phyloP scores from a whole-genome alignment of 1,284 basidiomycete species.

The Neonothopanus nambi region DNA sequence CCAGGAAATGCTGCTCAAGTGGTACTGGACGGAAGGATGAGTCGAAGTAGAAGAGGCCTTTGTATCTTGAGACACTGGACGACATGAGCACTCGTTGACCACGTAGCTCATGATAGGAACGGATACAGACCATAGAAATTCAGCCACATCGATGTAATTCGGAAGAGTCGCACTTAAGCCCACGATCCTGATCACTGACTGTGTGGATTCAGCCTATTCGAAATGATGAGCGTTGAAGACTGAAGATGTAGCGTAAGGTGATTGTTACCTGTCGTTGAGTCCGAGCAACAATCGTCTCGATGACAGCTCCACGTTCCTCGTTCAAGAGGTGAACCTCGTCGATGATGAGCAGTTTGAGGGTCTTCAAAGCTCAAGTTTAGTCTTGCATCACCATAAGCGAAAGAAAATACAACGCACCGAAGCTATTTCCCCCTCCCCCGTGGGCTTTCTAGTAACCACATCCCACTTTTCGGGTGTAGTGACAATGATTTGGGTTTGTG shows the following conservation, averaged over 20 bases:
- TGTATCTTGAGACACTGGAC: conserved; percentile 80
- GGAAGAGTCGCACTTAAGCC: conserved; percentile 98
- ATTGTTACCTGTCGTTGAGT: conserved; percentile 81
- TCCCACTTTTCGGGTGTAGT: conserved; percentile 99
- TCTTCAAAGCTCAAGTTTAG: conserved; percentile 47
- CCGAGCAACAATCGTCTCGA: conserved; percentile 97
- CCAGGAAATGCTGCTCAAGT: conserved; percentile 97
- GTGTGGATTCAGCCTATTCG: conserved; percentile 88
- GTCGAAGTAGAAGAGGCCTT: conserved; percentile 97
- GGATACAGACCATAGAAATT: conserved; percentile 79
- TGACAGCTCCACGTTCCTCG: conserved; percentile 97
- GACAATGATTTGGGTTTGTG: conserved; percentile 96
- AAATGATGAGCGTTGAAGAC: conserved; percentile 2
- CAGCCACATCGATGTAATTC: conserved; percentile 96
- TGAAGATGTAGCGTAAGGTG: neutral
- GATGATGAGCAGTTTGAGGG: conserved; percentile 93
- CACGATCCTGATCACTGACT: conserved; percentile 97
- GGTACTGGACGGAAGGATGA: conserved; percentile 97
- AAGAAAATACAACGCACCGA: conserved; percentile 54
- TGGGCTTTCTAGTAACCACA: conserved; percentile 96
- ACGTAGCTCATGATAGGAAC: neutral
- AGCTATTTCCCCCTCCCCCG: conserved; percentile 93
- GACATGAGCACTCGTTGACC: conserved; percentile 10
- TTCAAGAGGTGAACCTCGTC: conserved; percentile 98
- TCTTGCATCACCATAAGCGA: conserved; percentile 5